Percentiles rank a stretch among this genome's conserved stretches.
These are phyloP conservation scores for Claviceps sp. DNA, from an alignment of 2,329 filamentous ascomycete genomes.

Conservation along the genomic window DNA sequence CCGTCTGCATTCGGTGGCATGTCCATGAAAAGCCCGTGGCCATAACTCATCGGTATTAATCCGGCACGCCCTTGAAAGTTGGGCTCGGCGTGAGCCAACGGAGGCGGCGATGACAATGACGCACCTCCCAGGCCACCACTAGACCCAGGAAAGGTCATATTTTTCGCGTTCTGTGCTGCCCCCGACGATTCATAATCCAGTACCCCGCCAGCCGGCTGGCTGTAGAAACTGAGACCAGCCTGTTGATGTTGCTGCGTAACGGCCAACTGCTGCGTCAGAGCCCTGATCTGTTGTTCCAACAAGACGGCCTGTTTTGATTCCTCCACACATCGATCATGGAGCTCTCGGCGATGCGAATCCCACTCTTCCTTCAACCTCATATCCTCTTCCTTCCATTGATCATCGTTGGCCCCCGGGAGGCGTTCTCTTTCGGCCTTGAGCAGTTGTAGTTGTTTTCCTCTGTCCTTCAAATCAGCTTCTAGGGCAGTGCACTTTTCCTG, in stretches of 20 bases:
- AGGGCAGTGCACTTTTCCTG: slow-evolving; percentile 52
- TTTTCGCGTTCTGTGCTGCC: slow-evolving; percentile 28
- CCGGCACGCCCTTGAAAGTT: slow-evolving; percentile 37
- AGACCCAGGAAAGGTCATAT: slow-evolving; percentile 21
- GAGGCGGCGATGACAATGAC: slow-evolving; percentile 2
- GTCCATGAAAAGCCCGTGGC: slow-evolving; percentile 39
- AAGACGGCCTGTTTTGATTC: slow-evolving; percentile 34
- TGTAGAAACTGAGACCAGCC: slow-evolving; percentile 30
- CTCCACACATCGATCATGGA: slow-evolving; percentile 35
- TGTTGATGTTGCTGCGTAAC: slow-evolving; percentile 26
- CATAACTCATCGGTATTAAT: slow-evolving; percentile 39
- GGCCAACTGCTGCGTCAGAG: slow-evolving; percentile 33
- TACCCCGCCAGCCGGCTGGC: slow-evolving; percentile 28
- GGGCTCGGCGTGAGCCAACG: slow-evolving; percentile 18
- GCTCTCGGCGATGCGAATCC: slow-evolving; percentile 36
- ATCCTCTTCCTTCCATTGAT: slow-evolving; percentile 39
- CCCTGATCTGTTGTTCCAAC: slow-evolving; percentile 31
- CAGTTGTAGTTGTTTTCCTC: slow-evolving; percentile 54
- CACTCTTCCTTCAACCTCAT: slow-evolving; percentile 40
- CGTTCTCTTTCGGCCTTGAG: slow-evolving; percentile 58
- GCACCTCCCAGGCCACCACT: slow-evolving; percentile 2
- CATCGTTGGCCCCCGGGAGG: slow-evolving; percentile 47
- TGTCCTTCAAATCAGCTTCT: slow-evolving; percentile 59
- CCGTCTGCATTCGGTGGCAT: slow-evolving; percentile 25
- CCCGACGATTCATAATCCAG: slow-evolving; percentile 33